Evolutionary conservation across 257 asterid genomes (phyloP), one percentile per base, ranked within the genome.

Genomic region (Penstemon eatonii): DNA sequence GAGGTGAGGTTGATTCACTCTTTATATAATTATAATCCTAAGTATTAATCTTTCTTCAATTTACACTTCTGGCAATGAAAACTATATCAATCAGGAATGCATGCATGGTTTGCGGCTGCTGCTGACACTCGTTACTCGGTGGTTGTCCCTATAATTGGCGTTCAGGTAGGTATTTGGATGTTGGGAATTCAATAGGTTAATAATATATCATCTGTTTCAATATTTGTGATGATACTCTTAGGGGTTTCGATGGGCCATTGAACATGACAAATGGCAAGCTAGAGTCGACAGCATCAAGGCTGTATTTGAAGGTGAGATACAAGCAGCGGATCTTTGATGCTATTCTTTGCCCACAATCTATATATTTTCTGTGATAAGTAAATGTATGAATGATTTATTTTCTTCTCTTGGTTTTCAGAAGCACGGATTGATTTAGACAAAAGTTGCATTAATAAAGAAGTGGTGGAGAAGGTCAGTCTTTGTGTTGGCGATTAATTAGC

Each of bases 221-320:
- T 63, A 42, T 41, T 56, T 33, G 36, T 46, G 15, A 18, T 25
- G 5, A 51, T 10, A 46, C 46, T 13, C 25, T 42, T 55, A 93
- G 98, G 97, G 96, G 63, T 93, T 93, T 66, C 76, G 88, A n/a
- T 93, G 99, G 99, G 99, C 97, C 47, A 73, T 93, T 58, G 95
- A 88, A 65, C 83, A 88, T 65, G 87, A 88, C 79, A 80, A 83
- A 78, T 93, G 99, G 95, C 91, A 87, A 71, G 96, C 85, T 80
- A 87, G 97, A 76, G 97, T 88, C 18, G 81, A 84, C 79, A 93
- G 96, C 81, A 84, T 93, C 72, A 93, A 85, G 79, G 83, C 79
- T 56, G 90, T 88, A 46, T 93, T 93, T 72, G 97, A 93, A 80
- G 89, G 97, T 90, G 76, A 75, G 79, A 38, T 18, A 55, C 15